Conservation (phyloP, 371 early-diverging fungal species). For the Rhizopus microsporus region DNA sequence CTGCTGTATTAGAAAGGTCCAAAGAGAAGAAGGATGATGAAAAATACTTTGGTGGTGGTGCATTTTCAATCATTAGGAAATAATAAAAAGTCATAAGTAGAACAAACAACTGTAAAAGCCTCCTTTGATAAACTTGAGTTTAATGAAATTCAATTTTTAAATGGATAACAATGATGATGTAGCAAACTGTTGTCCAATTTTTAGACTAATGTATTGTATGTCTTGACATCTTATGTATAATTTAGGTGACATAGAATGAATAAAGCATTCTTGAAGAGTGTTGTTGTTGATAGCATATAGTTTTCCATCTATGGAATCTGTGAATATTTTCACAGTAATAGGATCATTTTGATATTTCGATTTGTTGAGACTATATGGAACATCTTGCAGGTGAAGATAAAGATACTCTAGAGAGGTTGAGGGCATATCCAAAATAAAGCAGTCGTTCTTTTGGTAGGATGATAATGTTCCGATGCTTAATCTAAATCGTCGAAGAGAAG, state of each 20-base stretch:
- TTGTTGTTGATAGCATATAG: not conserved
- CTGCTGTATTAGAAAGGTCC: conserved; percentile 60
- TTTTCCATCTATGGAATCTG: not conserved
- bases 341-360: not conserved
- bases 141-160: too few species aligned
- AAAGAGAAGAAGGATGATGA: conserved; percentile 69
- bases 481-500: not conserved
- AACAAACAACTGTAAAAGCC: too few species aligned
- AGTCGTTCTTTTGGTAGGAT: not conserved
- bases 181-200: not conserved
- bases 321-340: not conserved
- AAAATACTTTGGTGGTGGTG: conserved; percentile 81
- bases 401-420: not conserved
- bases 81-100: conserved; percentile 17
- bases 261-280: not conserved
- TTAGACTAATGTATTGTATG: not conserved
- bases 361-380: not conserved
- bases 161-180: not conserved
- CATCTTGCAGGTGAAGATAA: not conserved
- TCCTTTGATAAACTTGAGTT: too few species aligned
- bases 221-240: not conserved
- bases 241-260: not conserved
- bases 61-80: conserved; percentile 59
- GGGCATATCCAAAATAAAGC: not conserved
- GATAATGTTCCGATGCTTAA: not conserved